These are phyloP conservation scores for Aspergillus saccharolyticus DNA, from an alignment of 495 filamentous ascomycete species.

Conservation along the genomic window DNA sequence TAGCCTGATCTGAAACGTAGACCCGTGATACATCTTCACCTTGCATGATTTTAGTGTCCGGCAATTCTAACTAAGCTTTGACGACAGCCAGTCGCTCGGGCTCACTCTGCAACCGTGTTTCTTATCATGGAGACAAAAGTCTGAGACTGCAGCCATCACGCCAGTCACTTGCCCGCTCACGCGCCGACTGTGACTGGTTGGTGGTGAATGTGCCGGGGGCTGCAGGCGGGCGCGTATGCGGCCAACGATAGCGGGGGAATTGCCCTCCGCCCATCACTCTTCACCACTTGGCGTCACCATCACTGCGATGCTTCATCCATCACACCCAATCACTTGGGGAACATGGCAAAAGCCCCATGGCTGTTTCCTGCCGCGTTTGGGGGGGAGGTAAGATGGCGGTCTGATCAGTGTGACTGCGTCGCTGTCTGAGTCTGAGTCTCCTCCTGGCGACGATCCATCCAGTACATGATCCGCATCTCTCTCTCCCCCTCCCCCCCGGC, in stretches of 20 bases:
- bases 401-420: too few species aligned
- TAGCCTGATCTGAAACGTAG: too few species aligned
- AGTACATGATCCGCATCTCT: slow-evolving; percentile 25
- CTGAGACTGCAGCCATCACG: not conserved
- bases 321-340: slow-evolving; percentile 27
- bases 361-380: slow-evolving; percentile 20
- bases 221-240: not conserved
- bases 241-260: not conserved
- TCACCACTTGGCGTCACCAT: too few species aligned
- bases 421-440: too few species aligned
- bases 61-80: too few species aligned
- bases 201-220: not conserved
- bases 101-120: too few species aligned
- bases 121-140: not conserved
- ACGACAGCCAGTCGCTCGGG: too few species aligned
- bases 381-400: too few species aligned
- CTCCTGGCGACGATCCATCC: slow-evolving; percentile 13
- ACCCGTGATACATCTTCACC: too few species aligned
- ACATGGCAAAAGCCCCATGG: slow-evolving; percentile 17
- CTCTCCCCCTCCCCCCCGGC: too few species aligned
- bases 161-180: not conserved
- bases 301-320: slow-evolving; percentile 23
- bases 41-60: too few species aligned
- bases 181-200: not conserved
- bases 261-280: not conserved